These are phyloP conservation scores for Russula compacta DNA, from an alignment of 768 basidiomycete species.

Conservation along the genomic window DNA sequence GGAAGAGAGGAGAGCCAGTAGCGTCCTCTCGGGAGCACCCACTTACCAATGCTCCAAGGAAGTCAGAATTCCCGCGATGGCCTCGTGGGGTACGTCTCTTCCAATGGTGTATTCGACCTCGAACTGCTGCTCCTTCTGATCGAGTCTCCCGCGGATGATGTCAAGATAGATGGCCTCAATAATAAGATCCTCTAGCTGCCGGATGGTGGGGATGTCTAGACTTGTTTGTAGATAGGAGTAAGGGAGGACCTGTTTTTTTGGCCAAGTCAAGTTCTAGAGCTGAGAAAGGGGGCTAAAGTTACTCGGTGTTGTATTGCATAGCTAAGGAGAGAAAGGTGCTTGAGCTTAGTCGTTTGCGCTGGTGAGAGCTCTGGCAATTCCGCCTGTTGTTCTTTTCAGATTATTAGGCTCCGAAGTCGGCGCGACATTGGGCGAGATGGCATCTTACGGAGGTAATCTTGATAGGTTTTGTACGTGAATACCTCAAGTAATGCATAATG, in stretches of 20 bases:
- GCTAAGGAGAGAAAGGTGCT: conserved; percentile 85
- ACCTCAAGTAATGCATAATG: conserved; percentile 64
- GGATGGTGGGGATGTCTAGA: conserved; percentile 69
- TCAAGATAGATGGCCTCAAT: conserved; percentile 95
- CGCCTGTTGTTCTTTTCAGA: conserved; percentile 50
- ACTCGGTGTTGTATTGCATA: conserved; percentile 73
- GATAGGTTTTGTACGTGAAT: conserved; percentile 85
- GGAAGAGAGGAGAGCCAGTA: background rate
- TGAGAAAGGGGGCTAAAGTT: conserved; percentile 23
- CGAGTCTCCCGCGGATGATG: conserved; percentile 82
- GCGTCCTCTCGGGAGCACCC: background rate
- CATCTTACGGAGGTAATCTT: conserved; percentile 65
- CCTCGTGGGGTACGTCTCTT: conserved; percentile 76
- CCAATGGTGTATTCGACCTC: conserved; percentile 93
- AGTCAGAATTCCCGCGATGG: conserved; percentile 47
- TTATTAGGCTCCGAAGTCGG: background rate
- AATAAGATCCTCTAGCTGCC: conserved; percentile 91
- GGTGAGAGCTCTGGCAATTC: conserved; percentile 56
- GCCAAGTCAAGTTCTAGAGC: background rate
- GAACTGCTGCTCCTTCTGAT: conserved; percentile 83
- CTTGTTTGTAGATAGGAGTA: conserved; percentile 63
- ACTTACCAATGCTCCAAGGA: conserved; percentile 62
- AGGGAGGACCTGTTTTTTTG: conserved; percentile 59
- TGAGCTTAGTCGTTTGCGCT: conserved; percentile 78
- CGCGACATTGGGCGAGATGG: background rate